These are phyloP conservation scores for Coix lacrymajobi DNA, from an alignment of 176 grass and related monocot species.

Conservation along the genomic window DNA sequence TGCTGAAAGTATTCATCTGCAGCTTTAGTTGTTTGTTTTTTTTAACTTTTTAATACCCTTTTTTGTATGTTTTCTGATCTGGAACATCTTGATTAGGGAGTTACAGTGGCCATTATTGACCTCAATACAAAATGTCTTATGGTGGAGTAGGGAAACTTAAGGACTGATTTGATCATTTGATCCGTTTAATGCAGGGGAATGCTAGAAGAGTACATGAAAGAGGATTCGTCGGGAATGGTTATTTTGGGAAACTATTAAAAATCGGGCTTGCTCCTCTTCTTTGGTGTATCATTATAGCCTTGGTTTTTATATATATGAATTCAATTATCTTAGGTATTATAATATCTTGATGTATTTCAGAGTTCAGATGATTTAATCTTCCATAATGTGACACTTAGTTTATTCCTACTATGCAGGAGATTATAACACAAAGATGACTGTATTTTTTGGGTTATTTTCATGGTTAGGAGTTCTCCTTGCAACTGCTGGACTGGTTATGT, in stretches of 20 bases:
- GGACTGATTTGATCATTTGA: background rate
- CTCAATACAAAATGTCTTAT: background rate
- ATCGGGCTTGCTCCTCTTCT: conserved; percentile 82
- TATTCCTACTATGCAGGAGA: conserved; percentile 52
- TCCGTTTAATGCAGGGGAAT: conserved; percentile 69
- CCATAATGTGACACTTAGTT: conserved; percentile 16
- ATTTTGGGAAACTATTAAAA: conserved; percentile 69
- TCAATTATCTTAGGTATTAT: conserved; percentile 66
- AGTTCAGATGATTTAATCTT: conserved; percentile 9
- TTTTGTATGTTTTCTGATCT: conserved; percentile 5
- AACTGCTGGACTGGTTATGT: conserved; percentile 63
- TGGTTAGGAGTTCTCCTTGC: conserved; percentile 82
- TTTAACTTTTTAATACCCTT: conserved; percentile 7
- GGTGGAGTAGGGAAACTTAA: background rate
- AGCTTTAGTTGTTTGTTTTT: background rate
- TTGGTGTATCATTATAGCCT: conserved; percentile 68
- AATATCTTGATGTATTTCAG: conserved; percentile 1
- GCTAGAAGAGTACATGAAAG: conserved; percentile 87
- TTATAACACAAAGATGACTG: conserved; percentile 54
- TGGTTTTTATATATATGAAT: conserved; percentile 71
- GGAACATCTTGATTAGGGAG: conserved; percentile 5
- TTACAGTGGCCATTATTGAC: background rate
- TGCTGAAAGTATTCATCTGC: background rate
- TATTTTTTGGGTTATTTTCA: conserved; percentile 58
- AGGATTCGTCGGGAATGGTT: conserved; percentile 48